Evolutionary conservation across 2,329 filamentous ascomycete genomes (phyloP).

Genomic region (Geosmithia flava): DNA sequence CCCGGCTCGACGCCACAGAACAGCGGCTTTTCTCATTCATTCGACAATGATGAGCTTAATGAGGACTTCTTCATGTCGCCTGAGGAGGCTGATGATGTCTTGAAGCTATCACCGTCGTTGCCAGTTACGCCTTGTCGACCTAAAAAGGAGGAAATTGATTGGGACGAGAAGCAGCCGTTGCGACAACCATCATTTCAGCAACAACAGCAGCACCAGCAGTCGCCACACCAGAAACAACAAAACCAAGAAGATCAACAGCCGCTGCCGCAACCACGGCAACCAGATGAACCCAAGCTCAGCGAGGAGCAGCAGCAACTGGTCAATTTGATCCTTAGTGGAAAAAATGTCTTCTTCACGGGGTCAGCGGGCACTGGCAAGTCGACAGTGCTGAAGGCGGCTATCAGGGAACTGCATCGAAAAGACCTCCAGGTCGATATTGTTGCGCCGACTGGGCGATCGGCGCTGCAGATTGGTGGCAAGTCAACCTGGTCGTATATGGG

Average conservation of each 20-base stretch:
- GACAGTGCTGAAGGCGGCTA: slow-evolving; percentile 10
- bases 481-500: slow-evolving; percentile 47
- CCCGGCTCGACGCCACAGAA: neutral
- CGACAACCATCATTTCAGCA: neutral
- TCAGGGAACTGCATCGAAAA: slow-evolving; percentile 3
- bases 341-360: slow-evolving; percentile 53
- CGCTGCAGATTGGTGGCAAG: slow-evolving; percentile 40
- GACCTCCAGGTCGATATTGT: slow-evolving; percentile 30
- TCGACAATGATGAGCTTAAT: neutral
- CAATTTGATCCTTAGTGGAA: slow-evolving; percentile 33
- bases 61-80: neutral
- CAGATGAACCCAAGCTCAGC: slow-evolving; percentile 5
- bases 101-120: neutral
- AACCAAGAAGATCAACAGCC: no score
- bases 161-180: neutral
- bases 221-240: no score
- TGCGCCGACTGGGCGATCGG: slow-evolving; percentile 48
- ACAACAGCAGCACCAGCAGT: no score
- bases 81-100: neutral
- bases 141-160: neutral
- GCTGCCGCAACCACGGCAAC: slow-evolving; percentile 24
- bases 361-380: slow-evolving; percentile 35
- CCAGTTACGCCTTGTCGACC: neutral
- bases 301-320: slow-evolving; percentile 11
- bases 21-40: neutral